These are phyloP conservation scores for Microdochium bolleyi DNA, from an alignment of 2,329 filamentous ascomycete genomes.

Conservation along the genomic window DNA sequence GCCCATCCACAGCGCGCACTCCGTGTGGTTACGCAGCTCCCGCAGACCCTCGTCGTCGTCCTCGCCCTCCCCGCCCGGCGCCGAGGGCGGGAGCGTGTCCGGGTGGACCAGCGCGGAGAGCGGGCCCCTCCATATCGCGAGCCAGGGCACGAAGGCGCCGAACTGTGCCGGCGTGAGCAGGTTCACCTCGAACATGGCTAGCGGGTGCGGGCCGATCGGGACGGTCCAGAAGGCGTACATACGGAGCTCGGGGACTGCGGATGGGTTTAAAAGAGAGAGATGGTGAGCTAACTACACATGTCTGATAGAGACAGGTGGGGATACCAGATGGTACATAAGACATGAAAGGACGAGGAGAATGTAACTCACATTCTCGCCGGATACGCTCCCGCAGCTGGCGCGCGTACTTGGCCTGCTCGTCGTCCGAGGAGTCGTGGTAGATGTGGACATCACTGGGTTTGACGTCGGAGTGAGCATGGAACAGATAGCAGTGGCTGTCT, in stretches of 20 bases:
- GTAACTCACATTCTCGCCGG: slow-evolving; percentile 61
- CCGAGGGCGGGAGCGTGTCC: slow-evolving; percentile 49
- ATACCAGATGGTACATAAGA: neutral
- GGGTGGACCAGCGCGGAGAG: slow-evolving; percentile 76
- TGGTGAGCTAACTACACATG: neutral
- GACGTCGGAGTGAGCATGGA: neutral
- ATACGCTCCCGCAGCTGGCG: slow-evolving; percentile 70
- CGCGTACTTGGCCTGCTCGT: slow-evolving; percentile 58
- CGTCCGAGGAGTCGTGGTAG: slow-evolving; percentile 65
- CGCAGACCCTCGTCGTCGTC: slow-evolving; percentile 18
- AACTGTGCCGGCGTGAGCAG: slow-evolving; percentile 80
- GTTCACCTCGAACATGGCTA: slow-evolving; percentile 92
- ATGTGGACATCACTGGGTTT: slow-evolving; percentile 69
- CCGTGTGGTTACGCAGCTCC: slow-evolving; percentile 51
- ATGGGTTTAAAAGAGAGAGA: neutral
- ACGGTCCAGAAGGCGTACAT: slow-evolving; percentile 72
- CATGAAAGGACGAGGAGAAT: no score
- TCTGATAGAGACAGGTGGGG: neutral
- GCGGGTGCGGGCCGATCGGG: slow-evolving; percentile 73
- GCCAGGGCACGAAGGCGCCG: slow-evolving; percentile 80
- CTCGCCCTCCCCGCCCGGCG: slow-evolving; percentile 14
- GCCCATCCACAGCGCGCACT: slow-evolving; percentile 61
- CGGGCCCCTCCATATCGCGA: slow-evolving; percentile 73
- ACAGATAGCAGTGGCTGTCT: neutral
- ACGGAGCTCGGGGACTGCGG: slow-evolving; percentile 70